Percentiles rank a stretch among this genome's conserved stretches.
Evolutionary conservation across 2,329 filamentous ascomycete species (phyloP).

Genomic region (Mycosphaerelloides madeirae): DNA sequence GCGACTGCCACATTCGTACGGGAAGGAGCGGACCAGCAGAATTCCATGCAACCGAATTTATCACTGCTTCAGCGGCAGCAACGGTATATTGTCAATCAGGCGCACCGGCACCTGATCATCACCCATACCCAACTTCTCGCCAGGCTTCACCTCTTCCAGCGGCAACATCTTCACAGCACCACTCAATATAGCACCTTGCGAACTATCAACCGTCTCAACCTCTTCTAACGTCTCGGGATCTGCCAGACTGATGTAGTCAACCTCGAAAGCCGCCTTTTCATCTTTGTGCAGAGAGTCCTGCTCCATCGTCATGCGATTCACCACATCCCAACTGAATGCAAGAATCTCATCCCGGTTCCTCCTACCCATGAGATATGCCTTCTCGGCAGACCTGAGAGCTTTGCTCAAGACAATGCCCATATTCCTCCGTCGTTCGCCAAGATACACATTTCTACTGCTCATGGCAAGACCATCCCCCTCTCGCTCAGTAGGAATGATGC

Average conservation of each 20-base stretch:
- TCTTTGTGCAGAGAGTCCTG: constrained; percentile 58
- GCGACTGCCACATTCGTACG: no score
- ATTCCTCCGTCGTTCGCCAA: constrained; percentile 67
- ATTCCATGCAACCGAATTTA: no score
- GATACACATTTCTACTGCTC: constrained; percentile 90
- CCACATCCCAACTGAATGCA: constrained; percentile 61
- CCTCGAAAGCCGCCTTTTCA: constrained; percentile 67
- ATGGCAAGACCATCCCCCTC: constrained; percentile 80
- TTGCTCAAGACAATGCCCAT: constrained; percentile 68
- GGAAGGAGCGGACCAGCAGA: no score
- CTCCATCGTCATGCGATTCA: constrained; percentile 51
- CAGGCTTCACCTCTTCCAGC: constrained; percentile 62
- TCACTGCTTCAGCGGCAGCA: constrained; percentile 1
- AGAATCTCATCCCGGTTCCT: constrained; percentile 63
- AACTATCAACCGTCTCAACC: constrained; percentile 63
- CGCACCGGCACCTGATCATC: constrained; percentile 71
- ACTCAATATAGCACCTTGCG: constrained; percentile 75
- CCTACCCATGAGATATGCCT: constrained; percentile 54
- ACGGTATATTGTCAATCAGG: constrained; percentile 80
- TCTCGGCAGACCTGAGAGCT: constrained; percentile 67
- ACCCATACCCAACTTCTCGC: constrained; percentile 68
- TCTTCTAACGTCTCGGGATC: constrained; percentile 82
- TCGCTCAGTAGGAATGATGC: constrained; percentile 68
- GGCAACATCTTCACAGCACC: constrained; percentile 87
- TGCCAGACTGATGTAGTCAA: constrained; percentile 89